phyloP scores from a whole-genome alignment of 2,329 filamentous ascomycete species.

The Alternaria solani region DNA sequence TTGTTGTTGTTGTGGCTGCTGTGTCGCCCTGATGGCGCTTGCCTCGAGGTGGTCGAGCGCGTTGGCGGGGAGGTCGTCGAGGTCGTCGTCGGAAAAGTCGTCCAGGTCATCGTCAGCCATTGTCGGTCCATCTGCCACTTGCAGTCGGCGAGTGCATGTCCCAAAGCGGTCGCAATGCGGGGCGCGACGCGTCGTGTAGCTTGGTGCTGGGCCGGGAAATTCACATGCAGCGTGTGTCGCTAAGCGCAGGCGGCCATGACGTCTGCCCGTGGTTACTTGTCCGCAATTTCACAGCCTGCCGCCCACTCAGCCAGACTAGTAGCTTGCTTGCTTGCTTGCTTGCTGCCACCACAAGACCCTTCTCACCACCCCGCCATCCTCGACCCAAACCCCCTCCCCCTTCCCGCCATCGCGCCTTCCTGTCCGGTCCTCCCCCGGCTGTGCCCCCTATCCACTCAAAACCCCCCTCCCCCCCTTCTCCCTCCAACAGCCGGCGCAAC shows the following conservation, averaged over 20 bases:
- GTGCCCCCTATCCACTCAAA: neutral
- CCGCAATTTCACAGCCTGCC: constrained; percentile 17
- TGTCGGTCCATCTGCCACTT: constrained; percentile 26
- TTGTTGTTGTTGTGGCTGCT: constrained; percentile 30
- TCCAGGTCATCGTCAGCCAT: constrained; percentile 57
- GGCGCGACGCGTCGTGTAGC: constrained; percentile 19
- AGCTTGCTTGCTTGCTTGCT: constrained; percentile 4
- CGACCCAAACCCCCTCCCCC: neutral
- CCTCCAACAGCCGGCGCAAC: constrained; percentile 7
- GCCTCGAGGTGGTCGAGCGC: constrained; percentile 57
- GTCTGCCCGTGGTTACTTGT: constrained; percentile 21
- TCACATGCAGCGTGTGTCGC: constrained; percentile 21
- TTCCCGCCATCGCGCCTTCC: constrained; percentile 2
- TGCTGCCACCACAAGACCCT: constrained; percentile 7
- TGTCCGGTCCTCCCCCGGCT: neutral
- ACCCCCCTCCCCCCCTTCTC: neutral
- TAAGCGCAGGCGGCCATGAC: constrained; percentile 19
- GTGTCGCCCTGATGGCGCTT: constrained; percentile 54
- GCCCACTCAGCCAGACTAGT: neutral
- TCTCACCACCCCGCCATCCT: constrained; percentile 13
- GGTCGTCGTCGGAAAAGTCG: constrained; percentile 55
- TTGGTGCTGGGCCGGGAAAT: constrained; percentile 10
- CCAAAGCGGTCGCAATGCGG: constrained; percentile 10
- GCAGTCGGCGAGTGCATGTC: constrained; percentile 12
- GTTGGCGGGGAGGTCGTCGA: constrained; percentile 56